These are phyloP conservation scores for Ascochyta clinopodiicola DNA, from an alignment of 2,329 filamentous ascomycete genomes.

Conservation along the genomic window DNA sequence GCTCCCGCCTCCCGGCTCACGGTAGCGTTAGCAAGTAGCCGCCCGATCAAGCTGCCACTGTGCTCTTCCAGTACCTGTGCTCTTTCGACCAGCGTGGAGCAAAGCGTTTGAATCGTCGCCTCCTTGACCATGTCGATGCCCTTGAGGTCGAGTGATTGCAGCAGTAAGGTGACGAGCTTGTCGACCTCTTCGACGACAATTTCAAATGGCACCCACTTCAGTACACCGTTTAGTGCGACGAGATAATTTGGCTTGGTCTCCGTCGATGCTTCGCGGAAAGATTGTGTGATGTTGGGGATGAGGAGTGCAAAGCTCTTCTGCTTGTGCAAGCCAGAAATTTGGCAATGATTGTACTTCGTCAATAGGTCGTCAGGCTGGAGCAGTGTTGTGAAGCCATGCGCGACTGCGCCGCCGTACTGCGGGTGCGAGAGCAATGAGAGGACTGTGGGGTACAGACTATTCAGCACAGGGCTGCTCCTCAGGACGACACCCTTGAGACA, in stretches of 20 bases:
- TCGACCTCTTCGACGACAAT: conserved; percentile 66
- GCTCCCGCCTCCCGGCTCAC: conserved; percentile 26
- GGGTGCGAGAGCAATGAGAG: conserved; percentile 58
- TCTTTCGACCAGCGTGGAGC: conserved; percentile 64
- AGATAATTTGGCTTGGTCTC: conserved; percentile 66
- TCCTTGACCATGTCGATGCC: conserved; percentile 62
- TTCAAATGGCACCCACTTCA: conserved; percentile 65
- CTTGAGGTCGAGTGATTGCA: conserved; percentile 67
- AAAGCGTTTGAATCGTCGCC: conserved; percentile 66
- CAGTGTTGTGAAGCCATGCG: conserved; percentile 65
- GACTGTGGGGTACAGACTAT: conserved; percentile 52
- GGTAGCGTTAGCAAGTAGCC: conserved; percentile 58
- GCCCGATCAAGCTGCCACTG: conserved; percentile 61
- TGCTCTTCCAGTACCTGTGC: conserved; percentile 62
- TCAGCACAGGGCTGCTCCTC: conserved; percentile 57
- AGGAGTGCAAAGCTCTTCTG: conserved; percentile 68
- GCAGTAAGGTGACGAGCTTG: conserved; percentile 64
- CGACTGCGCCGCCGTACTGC: conserved; percentile 58
- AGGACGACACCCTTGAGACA: conserved; percentile 67
- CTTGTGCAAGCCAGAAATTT: conserved; percentile 67
- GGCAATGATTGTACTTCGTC: conserved; percentile 65
- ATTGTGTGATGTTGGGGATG: conserved; percentile 61
- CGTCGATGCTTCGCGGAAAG: conserved; percentile 55
- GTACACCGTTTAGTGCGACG: conserved; percentile 67
- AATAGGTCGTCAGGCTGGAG: conserved; percentile 67